Evolutionary conservation across 108 stramenopile species (phyloP).

Genomic region (Pseudonitzschia multiseries): DNA sequence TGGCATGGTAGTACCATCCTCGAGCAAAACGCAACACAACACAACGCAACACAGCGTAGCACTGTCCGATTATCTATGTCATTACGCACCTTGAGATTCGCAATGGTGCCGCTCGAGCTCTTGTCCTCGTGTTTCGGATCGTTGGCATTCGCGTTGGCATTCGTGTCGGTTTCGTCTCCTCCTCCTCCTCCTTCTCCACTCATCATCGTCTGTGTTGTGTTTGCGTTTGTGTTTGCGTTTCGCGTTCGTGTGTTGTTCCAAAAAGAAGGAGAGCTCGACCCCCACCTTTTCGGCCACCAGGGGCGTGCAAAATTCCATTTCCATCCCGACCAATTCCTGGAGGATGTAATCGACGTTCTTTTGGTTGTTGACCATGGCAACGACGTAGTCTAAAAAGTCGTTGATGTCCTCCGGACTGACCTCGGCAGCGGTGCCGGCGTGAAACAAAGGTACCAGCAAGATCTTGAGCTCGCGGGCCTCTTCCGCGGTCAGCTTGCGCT

Average conservation of each 20-base stretch:
- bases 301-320: constrained; percentile 63
- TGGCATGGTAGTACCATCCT: too few relatives aligned
- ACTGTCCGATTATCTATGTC: too few relatives aligned
- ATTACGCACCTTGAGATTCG: not conserved
- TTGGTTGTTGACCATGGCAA: constrained; percentile 75
- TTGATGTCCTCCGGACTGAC: constrained; percentile 46
- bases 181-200: too few relatives aligned
- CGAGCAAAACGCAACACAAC: not conserved
- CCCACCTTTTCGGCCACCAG: constrained; percentile 33
- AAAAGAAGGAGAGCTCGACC: constrained; percentile 29
- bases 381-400: constrained; percentile 70
- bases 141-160: too few relatives aligned
- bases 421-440: constrained; percentile 8
- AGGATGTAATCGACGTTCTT: constrained; percentile 52
- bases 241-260: constrained; percentile 25
- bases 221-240: too few relatives aligned
- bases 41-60: not conserved
- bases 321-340: constrained; percentile 69
- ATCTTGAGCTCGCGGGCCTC: constrained; percentile 37
- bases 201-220: constrained; percentile 10
- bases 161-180: too few relatives aligned
- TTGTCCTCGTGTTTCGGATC: too few relatives aligned
- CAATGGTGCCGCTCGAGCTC: not conserved
- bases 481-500: constrained; percentile 51
- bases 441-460: constrained; percentile 33